Percentiles rank a stretch among this genome's conserved stretches.
These are phyloP conservation scores for Arthrobotrys entomopaga DNA, from an alignment of 2,329 filamentous ascomycete genomes.

Conservation along the genomic window DNA sequence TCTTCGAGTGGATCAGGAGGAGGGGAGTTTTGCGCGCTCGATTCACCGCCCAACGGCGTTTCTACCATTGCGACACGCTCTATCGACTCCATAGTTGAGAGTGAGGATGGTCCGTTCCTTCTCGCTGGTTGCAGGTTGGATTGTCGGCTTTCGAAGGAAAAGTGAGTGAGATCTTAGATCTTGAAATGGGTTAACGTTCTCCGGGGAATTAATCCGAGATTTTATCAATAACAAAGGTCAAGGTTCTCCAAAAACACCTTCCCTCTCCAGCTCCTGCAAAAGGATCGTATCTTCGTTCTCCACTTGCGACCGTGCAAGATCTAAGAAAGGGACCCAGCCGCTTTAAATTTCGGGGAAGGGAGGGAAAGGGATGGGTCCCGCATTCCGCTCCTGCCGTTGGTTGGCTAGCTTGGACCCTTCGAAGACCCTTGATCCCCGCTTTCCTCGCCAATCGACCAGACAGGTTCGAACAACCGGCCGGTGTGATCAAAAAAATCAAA, in stretches of 20 bases:
- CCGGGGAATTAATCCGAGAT: constrained; percentile 34
- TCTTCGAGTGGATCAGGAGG: constrained; percentile 1
- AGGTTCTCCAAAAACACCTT: too few relatives aligned
- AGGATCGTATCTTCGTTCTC: neutral
- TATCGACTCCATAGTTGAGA: constrained; percentile 46
- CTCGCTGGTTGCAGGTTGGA: neutral
- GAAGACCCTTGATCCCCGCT: constrained; percentile 31
- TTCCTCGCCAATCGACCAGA: constrained; percentile 46
- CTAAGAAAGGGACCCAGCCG: constrained; percentile 38
- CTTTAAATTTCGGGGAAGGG: constrained; percentile 35
- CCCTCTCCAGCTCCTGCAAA: too few relatives aligned
- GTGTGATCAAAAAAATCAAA: neutral
- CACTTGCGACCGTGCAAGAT: constrained; percentile 17
- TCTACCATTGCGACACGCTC: constrained; percentile 54
- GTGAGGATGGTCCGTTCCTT: neutral
- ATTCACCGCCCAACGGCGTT: constrained; percentile 26
- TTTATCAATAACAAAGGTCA: constrained; percentile 15
- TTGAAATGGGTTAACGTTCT: constrained; percentile 10
- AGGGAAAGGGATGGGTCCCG: constrained; percentile 9
- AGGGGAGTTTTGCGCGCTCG: neutral
- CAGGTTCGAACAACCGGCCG: constrained; percentile 15
- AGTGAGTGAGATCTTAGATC: neutral
- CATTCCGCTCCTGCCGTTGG: constrained; percentile 23
- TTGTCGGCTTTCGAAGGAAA: neutral
- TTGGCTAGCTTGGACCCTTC: constrained; percentile 32